A percentile compares a stretch with the other conserved stretches of the same genome.
phyloP scores from a whole-genome alignment of 108 stramenopile species.

The Chaetoceros tenuissimus region DNA sequence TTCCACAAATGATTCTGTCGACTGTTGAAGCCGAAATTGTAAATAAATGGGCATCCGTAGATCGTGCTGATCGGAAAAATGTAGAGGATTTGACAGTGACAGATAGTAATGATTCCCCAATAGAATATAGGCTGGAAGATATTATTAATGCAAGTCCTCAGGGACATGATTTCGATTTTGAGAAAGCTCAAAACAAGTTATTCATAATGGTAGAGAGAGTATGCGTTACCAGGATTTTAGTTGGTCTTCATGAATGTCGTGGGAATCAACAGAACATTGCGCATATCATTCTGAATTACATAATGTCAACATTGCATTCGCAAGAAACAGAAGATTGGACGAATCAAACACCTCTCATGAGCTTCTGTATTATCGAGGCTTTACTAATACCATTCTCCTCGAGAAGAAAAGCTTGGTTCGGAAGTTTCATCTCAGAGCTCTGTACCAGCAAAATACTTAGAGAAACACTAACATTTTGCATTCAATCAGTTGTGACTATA shows the following conservation, averaged over 20 bases:
- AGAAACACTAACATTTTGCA: no score
- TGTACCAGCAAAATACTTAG: no score
- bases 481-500: background rate
- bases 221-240: conserved; percentile 41
- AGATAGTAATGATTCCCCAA: background rate
- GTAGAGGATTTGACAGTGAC: no score
- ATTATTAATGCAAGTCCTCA: conserved; percentile 14
- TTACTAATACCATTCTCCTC: conserved; percentile 29
- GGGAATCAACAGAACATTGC: conserved; percentile 25
- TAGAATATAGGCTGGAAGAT: no score
- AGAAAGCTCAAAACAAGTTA: conserved; percentile 23
- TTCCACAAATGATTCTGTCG: background rate
- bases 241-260: conserved; percentile 23
- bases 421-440: no score
- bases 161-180: background rate
- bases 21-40: conserved; percentile 12
- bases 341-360: conserved; percentile 50
- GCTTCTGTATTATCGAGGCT: conserved; percentile 59
- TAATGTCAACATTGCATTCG: conserved; percentile 45
- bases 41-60: conserved; percentile 2
- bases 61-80: conserved; percentile 2
- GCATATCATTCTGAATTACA: conserved; percentile 37
- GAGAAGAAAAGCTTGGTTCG: background rate
- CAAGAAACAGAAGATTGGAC: conserved; percentile 45
- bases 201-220: conserved; percentile 45